Conservation (phyloP, 2,329 filamentous ascomycete species). For the Arthrobotrys musiformis region DNA sequence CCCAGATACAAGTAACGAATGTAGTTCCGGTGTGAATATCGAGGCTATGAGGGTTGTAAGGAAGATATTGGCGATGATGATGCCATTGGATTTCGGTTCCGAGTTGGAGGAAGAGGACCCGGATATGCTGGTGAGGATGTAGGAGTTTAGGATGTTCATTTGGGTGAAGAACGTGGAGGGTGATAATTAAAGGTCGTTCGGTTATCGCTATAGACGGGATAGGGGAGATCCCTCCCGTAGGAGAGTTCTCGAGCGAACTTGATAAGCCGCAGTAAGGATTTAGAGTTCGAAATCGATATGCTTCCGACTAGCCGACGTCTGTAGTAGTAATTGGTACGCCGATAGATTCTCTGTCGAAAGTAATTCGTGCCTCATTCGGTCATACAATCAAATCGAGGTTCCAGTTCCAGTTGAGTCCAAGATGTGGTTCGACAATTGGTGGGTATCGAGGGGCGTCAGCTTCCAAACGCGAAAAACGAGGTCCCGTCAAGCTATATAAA, state of each 20-base stretch:
- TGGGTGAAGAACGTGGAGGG: not conserved
- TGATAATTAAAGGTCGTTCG: not conserved
- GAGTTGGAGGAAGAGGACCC: constrained; percentile 31
- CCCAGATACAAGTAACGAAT: constrained; percentile 40
- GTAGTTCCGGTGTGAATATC: constrained; percentile 43
- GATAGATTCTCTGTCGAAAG: not conserved
- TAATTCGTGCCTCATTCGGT: not conserved
- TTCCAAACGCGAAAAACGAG: not conserved
- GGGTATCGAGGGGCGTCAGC: constrained; percentile 2
- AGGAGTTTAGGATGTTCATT: constrained; percentile 53
- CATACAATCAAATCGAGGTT: not conserved
- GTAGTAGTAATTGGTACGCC: not conserved
- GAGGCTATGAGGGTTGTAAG: constrained; percentile 35
- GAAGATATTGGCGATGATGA: constrained; percentile 38
- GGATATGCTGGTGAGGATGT: constrained; percentile 48
- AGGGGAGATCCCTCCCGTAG: constrained; percentile 10
- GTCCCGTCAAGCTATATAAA: not conserved
- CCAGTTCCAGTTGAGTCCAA: not conserved
- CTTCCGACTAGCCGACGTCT: not conserved
- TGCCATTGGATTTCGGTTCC: constrained; percentile 24
- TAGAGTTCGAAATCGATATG: not conserved
- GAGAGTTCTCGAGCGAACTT: not conserved
- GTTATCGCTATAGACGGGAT: not conserved
- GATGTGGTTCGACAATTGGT: not conserved
- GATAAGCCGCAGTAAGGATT: not conserved